Evolutionary conservation across 2,329 filamentous ascomycete species (phyloP).

Genomic region (Tolypocladium paradoxum): DNA sequence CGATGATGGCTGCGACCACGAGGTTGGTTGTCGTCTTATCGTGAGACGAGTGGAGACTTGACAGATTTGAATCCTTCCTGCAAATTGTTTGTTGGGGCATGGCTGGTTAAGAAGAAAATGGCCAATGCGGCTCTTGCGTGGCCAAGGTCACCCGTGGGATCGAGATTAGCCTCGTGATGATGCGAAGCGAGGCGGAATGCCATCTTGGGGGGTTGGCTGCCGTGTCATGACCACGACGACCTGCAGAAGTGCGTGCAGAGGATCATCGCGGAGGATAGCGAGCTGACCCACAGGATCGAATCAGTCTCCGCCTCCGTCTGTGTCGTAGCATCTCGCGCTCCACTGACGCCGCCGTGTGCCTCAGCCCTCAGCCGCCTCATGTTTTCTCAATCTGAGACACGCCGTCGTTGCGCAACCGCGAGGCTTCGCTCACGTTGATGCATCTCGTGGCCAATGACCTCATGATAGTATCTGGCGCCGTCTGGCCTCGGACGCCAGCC

Average conservation of each 20-base stretch:
- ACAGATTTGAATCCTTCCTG: background rate
- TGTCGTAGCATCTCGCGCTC: background rate
- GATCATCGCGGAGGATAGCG: background rate
- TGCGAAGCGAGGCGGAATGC: background rate
- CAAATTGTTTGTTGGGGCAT: background rate
- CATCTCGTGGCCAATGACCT: conserved; percentile 2
- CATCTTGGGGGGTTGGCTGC: background rate
- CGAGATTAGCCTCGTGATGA: background rate
- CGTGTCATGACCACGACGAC: too few relatives aligned
- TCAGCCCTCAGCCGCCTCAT: background rate
- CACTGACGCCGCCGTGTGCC: background rate
- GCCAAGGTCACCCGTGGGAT: background rate
- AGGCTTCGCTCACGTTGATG: background rate
- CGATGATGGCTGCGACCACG: background rate
- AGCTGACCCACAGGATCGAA: background rate
- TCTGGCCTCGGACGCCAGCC: background rate
- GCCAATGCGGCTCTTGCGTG: background rate
- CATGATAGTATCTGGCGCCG: background rate
- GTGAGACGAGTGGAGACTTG: background rate
- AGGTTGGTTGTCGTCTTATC: background rate
- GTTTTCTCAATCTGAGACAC: background rate
- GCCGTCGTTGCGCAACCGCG: background rate
- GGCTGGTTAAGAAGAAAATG: background rate
- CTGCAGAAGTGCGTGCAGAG: too few relatives aligned
- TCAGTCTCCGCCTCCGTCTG: background rate